Evolutionary conservation across 805 yeast species (phyloP).

Genomic region (Candida taoyuanica): DNA sequence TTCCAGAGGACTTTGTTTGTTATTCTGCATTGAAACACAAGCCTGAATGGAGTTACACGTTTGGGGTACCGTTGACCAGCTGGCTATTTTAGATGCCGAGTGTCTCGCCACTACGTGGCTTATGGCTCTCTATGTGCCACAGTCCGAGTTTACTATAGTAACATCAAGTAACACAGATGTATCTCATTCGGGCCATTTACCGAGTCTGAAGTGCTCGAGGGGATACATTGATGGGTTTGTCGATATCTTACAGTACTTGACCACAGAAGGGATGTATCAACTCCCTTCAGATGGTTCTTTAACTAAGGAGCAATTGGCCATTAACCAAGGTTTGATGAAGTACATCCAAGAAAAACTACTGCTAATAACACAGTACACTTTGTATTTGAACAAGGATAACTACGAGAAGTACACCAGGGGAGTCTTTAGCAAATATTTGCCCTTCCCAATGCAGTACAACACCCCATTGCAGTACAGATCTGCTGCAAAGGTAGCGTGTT

Average conservation of each 20-base stretch:
- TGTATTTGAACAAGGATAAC: conserved; percentile 51
- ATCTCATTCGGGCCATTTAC: conserved; percentile 46
- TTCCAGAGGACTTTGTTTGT: too few species aligned
- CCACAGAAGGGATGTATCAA: conserved; percentile 2
- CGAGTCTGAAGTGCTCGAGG: conserved; percentile 34
- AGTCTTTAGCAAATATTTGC: conserved; percentile 46
- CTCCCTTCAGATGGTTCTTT: conserved; percentile 12
- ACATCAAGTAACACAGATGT: conserved; percentile 56
- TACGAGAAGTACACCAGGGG: conserved; percentile 58
- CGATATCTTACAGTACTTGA: conserved; percentile 34
- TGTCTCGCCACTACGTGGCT: conserved; percentile 45
- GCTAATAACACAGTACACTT: conserved; percentile 50
- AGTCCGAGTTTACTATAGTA: conserved; percentile 33
- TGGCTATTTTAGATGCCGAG: conserved; percentile 48
- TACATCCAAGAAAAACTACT: conserved; percentile 39
- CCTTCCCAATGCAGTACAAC: conserved; percentile 73
- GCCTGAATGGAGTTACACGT: conserved; percentile 37
- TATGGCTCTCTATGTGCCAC: conserved; percentile 26
- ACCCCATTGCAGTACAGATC: conserved; percentile 48
- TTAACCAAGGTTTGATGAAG: conserved; percentile 42
- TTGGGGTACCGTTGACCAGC: conserved; percentile 42
- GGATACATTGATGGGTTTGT: conserved; percentile 37
- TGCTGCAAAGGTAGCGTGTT: conserved; percentile 30
- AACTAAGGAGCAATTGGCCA: conserved; percentile 29
- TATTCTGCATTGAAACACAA: too few species aligned